These are phyloP conservation scores for Jackrogersella minutella DNA, from an alignment of 495 filamentous ascomycete species.

Conservation along the genomic window DNA sequence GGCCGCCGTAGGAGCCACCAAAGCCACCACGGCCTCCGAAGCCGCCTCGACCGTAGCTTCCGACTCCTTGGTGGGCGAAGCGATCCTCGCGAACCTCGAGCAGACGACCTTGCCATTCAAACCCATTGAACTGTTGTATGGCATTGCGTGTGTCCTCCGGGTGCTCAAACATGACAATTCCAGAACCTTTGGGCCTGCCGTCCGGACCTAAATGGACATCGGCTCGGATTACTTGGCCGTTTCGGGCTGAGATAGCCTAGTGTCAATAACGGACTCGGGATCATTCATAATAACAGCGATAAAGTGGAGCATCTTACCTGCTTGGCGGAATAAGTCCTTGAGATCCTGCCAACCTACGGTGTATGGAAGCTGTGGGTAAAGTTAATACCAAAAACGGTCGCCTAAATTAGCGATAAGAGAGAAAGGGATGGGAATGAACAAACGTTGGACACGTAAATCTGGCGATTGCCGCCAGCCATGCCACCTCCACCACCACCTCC, in stretches of 20 bases:
- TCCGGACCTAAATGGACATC: slow-evolving; percentile 94
- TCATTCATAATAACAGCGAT: background rate
- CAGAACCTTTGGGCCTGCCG: slow-evolving; percentile 93
- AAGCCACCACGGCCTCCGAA: slow-evolving; percentile 64
- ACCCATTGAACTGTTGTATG: slow-evolving; percentile 96
- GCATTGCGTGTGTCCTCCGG: slow-evolving; percentile 94
- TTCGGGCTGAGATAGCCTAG: slow-evolving; percentile 53
- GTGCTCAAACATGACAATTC: slow-evolving; percentile 95
- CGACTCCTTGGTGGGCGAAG: slow-evolving; percentile 75
- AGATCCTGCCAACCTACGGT: slow-evolving; percentile 99
- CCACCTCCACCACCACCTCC: slow-evolving; percentile 52
- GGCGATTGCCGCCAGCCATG: slow-evolving; percentile 70
- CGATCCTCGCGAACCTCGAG: slow-evolving; percentile 97
- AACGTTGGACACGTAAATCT: slow-evolving; percentile 98
- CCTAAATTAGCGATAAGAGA: slow-evolving; percentile 22
- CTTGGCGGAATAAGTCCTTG: slow-evolving; percentile 98
- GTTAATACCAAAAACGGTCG: slow-evolving; percentile 49
- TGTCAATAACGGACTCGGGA: slow-evolving; percentile 1
- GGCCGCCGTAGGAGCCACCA: slow-evolving; percentile 62
- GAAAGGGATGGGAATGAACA: slow-evolving; percentile 62
- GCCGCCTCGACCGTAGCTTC: slow-evolving; percentile 60
- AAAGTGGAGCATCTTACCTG: slow-evolving; percentile 73
- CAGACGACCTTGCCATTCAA: slow-evolving; percentile 94
- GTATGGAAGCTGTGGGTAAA: slow-evolving; percentile 80
- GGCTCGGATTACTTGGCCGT: slow-evolving; percentile 89